These are phyloP conservation scores for Diaporthe nobilis DNA, from an alignment of 2,329 filamentous ascomycete species.

Conservation along the genomic window DNA sequence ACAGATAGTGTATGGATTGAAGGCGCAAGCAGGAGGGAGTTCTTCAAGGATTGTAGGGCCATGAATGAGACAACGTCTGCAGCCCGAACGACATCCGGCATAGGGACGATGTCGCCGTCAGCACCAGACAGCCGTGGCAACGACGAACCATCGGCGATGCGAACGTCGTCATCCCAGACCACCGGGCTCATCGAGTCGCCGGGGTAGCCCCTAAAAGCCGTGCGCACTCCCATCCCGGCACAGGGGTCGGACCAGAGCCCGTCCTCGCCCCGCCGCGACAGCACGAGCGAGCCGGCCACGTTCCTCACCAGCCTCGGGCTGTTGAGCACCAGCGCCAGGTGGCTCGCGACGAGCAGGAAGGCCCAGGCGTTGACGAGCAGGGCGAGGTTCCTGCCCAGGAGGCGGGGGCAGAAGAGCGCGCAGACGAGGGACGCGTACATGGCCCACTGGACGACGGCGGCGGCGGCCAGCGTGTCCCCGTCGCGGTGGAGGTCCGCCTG, in stretches of 20 bases:
- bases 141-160: not conserved
- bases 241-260: not conserved
- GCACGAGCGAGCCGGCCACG: not conserved
- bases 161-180: not conserved
- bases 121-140: not conserved
- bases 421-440: not conserved
- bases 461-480: not conserved
- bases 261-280: not conserved
- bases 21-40: not conserved
- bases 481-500: not conserved
- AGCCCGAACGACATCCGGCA: not conserved
- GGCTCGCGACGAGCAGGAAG: not conserved
- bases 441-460: not conserved
- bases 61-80: not conserved
- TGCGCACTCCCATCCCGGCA: not conserved
- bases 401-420: slow-evolving; percentile 11
- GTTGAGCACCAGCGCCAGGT: slow-evolving; percentile 44
- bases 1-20: not conserved
- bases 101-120: not conserved
- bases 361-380: not conserved
- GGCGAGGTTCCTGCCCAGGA: not conserved
- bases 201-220: not conserved
- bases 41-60: not conserved
- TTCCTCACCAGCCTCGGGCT: slow-evolving; percentile 54
- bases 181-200: not conserved